phyloP scores from a whole-genome alignment of 2,329 filamentous ascomycete genomes.

The Paecilomyces niveus region DNA sequence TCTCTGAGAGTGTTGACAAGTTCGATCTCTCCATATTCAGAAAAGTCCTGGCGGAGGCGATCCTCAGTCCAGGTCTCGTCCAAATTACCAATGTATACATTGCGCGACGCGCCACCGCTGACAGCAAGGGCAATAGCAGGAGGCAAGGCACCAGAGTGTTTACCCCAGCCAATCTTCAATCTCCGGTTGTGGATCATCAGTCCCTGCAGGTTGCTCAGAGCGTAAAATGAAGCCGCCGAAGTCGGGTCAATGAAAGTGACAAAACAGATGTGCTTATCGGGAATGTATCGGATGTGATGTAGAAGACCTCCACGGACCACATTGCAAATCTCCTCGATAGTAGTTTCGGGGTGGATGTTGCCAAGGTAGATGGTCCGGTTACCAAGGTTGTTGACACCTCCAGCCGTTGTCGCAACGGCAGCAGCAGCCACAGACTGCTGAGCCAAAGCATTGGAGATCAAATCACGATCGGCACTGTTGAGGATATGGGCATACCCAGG shows the following conservation, averaged over 20 bases:
- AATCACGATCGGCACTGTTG: constrained; percentile 88
- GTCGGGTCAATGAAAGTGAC: constrained; percentile 99
- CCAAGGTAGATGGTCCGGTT: constrained; percentile 97
- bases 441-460: constrained; percentile 92
- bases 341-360: constrained; percentile 98
- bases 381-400: constrained; percentile 93
- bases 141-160: constrained; percentile 93
- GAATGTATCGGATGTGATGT: constrained; percentile 98
- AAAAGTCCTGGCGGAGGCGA: constrained; percentile 89
- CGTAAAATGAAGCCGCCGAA: constrained; percentile 95
- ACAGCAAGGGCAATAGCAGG: constrained; percentile 94
- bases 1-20: constrained; percentile 92
- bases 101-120: constrained; percentile 92
- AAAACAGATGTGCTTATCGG: constrained; percentile 99
- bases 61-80: constrained; percentile 98
- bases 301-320: constrained; percentile 91
- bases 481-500: constrained; percentile 94
- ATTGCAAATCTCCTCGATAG: constrained; percentile 99
- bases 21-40: constrained; percentile 96
- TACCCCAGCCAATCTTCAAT: constrained; percentile 98
- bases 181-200: constrained; percentile 98
- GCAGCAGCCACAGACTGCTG: constrained; percentile 97
- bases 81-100: constrained; percentile 96
- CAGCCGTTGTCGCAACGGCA: constrained; percentile 91
- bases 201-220: constrained; percentile 92